Conservation (phyloP, 2,329 filamentous ascomycete species). For the Colletotrichum horii region DNA sequence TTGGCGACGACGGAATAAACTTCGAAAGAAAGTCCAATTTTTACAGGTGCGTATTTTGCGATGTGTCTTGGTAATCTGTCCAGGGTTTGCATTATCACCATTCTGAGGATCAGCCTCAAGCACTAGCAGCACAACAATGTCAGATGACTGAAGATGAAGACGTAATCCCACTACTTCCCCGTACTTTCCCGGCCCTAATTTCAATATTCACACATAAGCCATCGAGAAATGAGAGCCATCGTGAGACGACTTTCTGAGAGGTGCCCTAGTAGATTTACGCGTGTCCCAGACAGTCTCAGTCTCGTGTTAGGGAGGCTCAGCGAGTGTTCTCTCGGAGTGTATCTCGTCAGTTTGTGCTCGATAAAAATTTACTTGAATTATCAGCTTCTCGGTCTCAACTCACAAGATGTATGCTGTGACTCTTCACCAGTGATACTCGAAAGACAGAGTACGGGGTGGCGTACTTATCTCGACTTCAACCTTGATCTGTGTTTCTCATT, state of each 20-base stretch:
- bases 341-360: neutral
- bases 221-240: too few species aligned
- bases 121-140: neutral
- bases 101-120: accelerated
- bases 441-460: accelerated
- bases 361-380: neutral
- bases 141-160: neutral
- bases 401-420: neutral
- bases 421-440: neutral
- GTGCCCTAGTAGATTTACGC: too few species aligned
- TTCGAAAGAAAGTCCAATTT: accelerated
- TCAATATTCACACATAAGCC: neutral
- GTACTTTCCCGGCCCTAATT: neutral
- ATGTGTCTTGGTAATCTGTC: accelerated
- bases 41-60: neutral
- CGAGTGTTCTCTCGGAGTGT: neutral
- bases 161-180: neutral
- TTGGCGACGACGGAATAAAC: accelerated
- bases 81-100: neutral
- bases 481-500: neutral
- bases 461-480: neutral
- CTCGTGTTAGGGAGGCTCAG: neutral
- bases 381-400: neutral
- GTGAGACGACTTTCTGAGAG: too few species aligned
- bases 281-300: too few species aligned